Base-by-base conservation (phyloP, 1,284 basidiomycete genomes). In the Microstroma glucosiphilum region DNA sequence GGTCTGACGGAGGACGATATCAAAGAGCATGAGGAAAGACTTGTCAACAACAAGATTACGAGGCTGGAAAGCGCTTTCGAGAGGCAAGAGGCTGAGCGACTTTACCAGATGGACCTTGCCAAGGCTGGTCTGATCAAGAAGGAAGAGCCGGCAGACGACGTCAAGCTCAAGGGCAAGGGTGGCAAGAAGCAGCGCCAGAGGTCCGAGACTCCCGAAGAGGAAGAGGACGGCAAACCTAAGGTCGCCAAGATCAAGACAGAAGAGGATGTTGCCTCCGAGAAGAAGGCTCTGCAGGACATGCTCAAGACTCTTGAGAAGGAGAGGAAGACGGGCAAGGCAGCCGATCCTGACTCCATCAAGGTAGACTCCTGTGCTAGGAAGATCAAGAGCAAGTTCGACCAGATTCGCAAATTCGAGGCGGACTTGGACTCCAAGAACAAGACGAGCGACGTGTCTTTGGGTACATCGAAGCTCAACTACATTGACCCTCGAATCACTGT, bases 1-100 rank as follows among this genome's bases (percentile, higher is more conserved):
- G 92, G 96, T 76, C 79, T 98, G 53, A 93, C 97, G 65, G 90
- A 93, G 26, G 92, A 96, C 6, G 94, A 87, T 82, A 86, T 97
- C 65, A 86, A 82, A 57, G 83, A 86, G 68, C 87, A 94, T 76
- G 96, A 98, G 80, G 88, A 89, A 41, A 82, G 85, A 15, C 76
- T 89, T 71, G 76, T 79, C 56, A 49, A 62, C 13, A 72, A 71
- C 57, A 79, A 80, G 59, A 88, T 87, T 78, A 85, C 86, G 61
- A 90, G 89, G 75, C 89, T 94, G 65, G 82, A 91, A 6, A 72
- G 76, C 21, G 74, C 77, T n/a, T 81, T 80, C 57, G 92, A 96
- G 78, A 90, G 75, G 6, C 67, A 72, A 37, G 68, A 76, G 65
- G 68, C 71, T 0, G 77, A 79, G 56, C 58, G 70, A 51, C 59